A percentile compares a stretch with the other conserved stretches of the same genome.
Conservation (phyloP, 805 yeast species). For the Kuraishia cidri region DNA sequence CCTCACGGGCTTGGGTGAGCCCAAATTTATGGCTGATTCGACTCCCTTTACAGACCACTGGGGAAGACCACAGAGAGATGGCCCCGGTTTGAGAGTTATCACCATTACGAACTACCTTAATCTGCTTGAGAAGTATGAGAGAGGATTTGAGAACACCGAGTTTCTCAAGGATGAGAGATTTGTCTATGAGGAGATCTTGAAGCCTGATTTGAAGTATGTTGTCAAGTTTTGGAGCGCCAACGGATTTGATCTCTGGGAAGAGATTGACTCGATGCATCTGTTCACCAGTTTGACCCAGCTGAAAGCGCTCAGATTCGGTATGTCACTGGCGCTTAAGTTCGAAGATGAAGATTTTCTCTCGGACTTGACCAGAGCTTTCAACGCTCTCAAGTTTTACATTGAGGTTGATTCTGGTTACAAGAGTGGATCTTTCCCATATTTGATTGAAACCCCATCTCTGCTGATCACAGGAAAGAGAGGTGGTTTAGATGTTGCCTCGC, state of each 20-base stretch:
- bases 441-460: slow-evolving; percentile 60
- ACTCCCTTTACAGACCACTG: slow-evolving; percentile 55
- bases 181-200: slow-evolving; percentile 43
- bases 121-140: slow-evolving; percentile 23
- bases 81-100: slow-evolving; percentile 77
- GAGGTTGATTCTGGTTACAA: slow-evolving; percentile 31
- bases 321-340: slow-evolving; percentile 23
- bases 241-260: slow-evolving; percentile 95
- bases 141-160: slow-evolving; percentile 13
- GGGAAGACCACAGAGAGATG: slow-evolving; percentile 97
- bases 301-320: slow-evolving; percentile 55
- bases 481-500: slow-evolving; percentile 75
- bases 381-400: slow-evolving; percentile 27
- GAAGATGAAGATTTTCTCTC: slow-evolving; percentile 16
- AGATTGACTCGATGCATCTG: slow-evolving; percentile 63
- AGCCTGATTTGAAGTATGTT: slow-evolving; percentile 65
- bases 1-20: slow-evolving; percentile 74
- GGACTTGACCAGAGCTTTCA: slow-evolving; percentile 20
- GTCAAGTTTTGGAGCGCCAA: slow-evolving; percentile 47
- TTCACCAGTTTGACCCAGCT: slow-evolving; percentile 74
- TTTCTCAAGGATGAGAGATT: slow-evolving; percentile 19
- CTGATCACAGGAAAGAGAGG: slow-evolving; percentile 33
- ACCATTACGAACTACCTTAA: slow-evolving; percentile 51
- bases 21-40: slow-evolving; percentile 70
- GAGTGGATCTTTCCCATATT: slow-evolving; percentile 33